These are phyloP conservation scores for Phialophora verrucosa DNA, from an alignment of 2,329 filamentous ascomycete species.

Conservation along the genomic window DNA sequence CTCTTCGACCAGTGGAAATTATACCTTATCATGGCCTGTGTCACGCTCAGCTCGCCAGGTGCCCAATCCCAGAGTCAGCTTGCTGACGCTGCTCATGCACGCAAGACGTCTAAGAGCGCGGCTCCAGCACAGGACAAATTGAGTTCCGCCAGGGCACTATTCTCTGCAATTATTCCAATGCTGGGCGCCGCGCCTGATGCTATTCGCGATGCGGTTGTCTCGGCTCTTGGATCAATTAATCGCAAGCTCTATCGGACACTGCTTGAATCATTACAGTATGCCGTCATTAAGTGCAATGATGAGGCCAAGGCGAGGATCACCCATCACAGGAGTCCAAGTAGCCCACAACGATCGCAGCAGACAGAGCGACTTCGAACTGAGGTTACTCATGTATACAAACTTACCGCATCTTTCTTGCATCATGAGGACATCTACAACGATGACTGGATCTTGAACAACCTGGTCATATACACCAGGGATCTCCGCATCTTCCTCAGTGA, in stretches of 20 bases:
- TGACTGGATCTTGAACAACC: conserved; percentile 87
- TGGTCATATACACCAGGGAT: conserved; percentile 88
- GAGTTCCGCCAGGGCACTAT: conserved; percentile 84
- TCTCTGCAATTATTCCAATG: conserved; percentile 88
- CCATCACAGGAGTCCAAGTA: conserved; percentile 84
- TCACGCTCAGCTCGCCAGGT: conserved; percentile 85
- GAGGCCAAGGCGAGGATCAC: conserved; percentile 81
- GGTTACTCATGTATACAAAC: conserved; percentile 93
- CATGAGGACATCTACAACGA: conserved; percentile 79
- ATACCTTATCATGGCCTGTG: conserved; percentile 96
- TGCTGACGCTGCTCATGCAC: conserved; percentile 71
- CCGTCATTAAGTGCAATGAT: conserved; percentile 83
- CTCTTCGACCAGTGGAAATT: conserved; percentile 98
- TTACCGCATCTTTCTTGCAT: conserved; percentile 87
- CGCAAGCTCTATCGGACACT: conserved; percentile 89
- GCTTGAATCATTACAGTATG: conserved; percentile 85
- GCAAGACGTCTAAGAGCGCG: conserved; percentile 74
- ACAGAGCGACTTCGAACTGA: conserved; percentile 90
- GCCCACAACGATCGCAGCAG: conserved; percentile 77
- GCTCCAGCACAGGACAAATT: conserved; percentile 70
- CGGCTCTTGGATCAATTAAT: conserved; percentile 93
- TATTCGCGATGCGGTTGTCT: conserved; percentile 87
- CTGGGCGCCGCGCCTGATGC: conserved; percentile 78
- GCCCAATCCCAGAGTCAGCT: conserved; percentile 65
- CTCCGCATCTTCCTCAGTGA: conserved; percentile 94